A percentile compares a stretch with the other conserved stretches of the same genome.
Conservation (phyloP, 139 green algal genomes). For the Picochlorum sp. region DNA sequence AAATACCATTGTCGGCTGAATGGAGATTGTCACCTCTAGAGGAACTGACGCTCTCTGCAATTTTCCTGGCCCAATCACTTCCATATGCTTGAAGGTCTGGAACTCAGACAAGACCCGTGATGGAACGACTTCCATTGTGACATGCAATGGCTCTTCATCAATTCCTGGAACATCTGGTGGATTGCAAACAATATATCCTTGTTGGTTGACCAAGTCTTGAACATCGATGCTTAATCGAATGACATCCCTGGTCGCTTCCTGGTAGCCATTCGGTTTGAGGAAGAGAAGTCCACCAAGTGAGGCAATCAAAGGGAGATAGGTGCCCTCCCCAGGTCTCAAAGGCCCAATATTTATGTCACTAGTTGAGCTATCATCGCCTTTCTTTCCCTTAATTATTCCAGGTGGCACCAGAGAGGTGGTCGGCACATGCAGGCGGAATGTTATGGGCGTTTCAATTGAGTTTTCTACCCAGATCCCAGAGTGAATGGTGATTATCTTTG, state of each 20-base stretch:
- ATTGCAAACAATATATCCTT: constrained; percentile 56
- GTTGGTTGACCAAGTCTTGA: constrained; percentile 40
- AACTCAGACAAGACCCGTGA: constrained; percentile 47
- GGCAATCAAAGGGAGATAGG: constrained; percentile 62
- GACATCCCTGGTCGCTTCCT: constrained; percentile 55
- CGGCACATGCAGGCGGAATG: constrained; percentile 58
- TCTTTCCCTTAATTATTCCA: not conserved
- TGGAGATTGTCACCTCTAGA: constrained; percentile 57
- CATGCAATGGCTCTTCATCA: constrained; percentile 32
- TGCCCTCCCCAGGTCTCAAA: constrained; percentile 42
- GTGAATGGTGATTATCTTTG: constrained; percentile 73
- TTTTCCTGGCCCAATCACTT: constrained; percentile 37
- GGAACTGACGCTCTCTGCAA: constrained; percentile 41
- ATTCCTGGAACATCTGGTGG: constrained; percentile 11
- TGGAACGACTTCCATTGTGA: constrained; percentile 32
- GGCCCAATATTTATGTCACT: constrained; percentile 29
- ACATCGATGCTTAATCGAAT: constrained; percentile 46
- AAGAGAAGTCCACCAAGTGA: constrained; percentile 61
- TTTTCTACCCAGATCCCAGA: constrained; percentile 64
- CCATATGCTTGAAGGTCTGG: constrained; percentile 55
- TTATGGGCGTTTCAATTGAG: constrained; percentile 32
- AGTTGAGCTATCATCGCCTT: not conserved
- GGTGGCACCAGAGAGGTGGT: constrained; percentile 45
- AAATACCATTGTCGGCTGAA: constrained; percentile 59
- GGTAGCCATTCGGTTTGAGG: constrained; percentile 41